phyloP scores from a whole-genome alignment of 306 rosid genomes.

The Castanospermum australe region DNA sequence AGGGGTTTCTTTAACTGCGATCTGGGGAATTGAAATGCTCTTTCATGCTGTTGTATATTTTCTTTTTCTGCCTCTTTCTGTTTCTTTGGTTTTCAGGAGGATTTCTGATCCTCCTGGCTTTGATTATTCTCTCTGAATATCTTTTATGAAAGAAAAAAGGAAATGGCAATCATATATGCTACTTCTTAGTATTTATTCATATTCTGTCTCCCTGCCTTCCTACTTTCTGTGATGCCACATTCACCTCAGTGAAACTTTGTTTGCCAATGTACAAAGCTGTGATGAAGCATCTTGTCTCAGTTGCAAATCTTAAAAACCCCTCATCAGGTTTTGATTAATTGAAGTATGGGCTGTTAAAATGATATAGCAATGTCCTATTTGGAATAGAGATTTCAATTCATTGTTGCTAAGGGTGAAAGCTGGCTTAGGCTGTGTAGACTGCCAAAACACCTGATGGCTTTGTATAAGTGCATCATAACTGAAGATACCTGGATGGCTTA shows the following conservation, averaged over 20 bases:
- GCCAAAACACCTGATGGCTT: background rate
- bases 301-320: background rate
- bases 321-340: background rate
- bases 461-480: background rate
- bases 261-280: background rate
- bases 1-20: background rate
- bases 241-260: background rate
- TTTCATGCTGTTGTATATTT: background rate
- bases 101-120: background rate
- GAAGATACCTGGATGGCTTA: background rate
- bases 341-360: background rate
- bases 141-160: too few relatives aligned
- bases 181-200: background rate
- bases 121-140: background rate
- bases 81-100: background rate
- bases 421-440: background rate
- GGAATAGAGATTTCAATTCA: background rate
- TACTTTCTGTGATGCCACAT: background rate
- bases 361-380: background rate
- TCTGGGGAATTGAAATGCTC: background rate
- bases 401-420: background rate
- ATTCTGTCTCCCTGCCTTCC: background rate
- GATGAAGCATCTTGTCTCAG: background rate
- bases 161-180: background rate
- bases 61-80: background rate